Evolutionary conservation across 306 rosid genomes (phyloP), one percentile per base, ranked within the genome.

Genomic region (Cicer cuneatum): DNA sequence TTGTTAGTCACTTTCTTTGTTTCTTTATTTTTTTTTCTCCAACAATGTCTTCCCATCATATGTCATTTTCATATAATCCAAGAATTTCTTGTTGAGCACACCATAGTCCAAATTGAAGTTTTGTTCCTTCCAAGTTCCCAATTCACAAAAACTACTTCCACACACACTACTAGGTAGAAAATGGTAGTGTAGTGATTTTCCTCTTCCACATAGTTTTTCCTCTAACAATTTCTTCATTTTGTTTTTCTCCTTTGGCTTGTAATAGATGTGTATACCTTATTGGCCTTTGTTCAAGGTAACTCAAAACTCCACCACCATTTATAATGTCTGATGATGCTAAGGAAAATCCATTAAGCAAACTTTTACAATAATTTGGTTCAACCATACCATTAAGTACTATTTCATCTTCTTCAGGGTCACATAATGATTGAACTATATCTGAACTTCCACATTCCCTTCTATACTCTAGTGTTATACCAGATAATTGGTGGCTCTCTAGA

Each of bases 361-460:
- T 76, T 46, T 65, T 83, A 61, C 67, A 86, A 16, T 77, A 76
- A 6, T 84, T 80, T 79, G 84, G 78, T 70, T 79, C 85, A 46
- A 71, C 57, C 48, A 81, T 83, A 15, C 85, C 89, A 68, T 78
- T 29, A 8, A 83, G 79, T 47, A 33, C 43, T 59, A 79, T 82
- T 64, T 85, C 96, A n/a, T 87, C 91, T 21, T 87, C 89, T 70
- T 89, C 95, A 3, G 93, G 90, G 39, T 91, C 83, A 74, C 98
- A 91, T 33, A 91, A 86, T 69, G 97, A 89, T 57, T 91, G 84
- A 59, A 93, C 97, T 80, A 68, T 65, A 72, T 91, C 96, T 53
- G 91, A 87, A 51, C 90, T 90, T 21, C 92, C 91, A 72, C 98
- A 93, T 42, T 91, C 97, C 81, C 87, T 90, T 84, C 96, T 84